Evolutionary conservation across 768 basidiomycete genomes (phyloP), one percentile per base, ranked within the genome.

Genomic region (Trametes punicea): DNA sequence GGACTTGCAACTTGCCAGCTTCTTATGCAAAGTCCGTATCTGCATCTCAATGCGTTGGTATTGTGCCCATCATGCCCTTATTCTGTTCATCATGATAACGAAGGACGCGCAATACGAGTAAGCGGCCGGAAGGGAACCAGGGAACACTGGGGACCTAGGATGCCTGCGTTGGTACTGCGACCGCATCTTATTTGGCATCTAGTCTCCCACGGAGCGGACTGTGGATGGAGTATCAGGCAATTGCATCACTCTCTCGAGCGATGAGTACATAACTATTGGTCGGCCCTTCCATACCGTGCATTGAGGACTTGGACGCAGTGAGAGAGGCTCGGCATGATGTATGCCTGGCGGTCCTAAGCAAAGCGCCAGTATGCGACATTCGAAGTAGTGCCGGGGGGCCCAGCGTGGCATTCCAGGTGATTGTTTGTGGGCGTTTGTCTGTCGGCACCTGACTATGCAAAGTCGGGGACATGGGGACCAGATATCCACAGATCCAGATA

Each of bases 121-220:
- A 26, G 8, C 23, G 11, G 11, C 11, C 15, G 23, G 13, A 21
- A 25, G 20, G 25, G 11, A 11, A 46, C 3, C 11, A 41, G 21
- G 42, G 15, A 21, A 25, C n/a, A 16, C 6, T 2, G 18, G 27
- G 42, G n/a, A 16, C 31, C 18, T 23, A 23, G 26, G 52, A 36
- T 46, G 26, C 33, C 45, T 39, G 26, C 8, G 13, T 9, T 23
- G 52, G 31, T 29, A 6, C 10, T 3, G 13, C 38, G 10, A 30
- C 4, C 16, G 25, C 33, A 18, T 46, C 52, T 26, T 16, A 45
- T 54, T 38, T 46, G 44, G 52, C 18, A 46, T 34, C 15, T 27
- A 34, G 44, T 45, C 20, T 54, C 52, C 52, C 52, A 54, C 44
- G 52, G 3, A 39, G 34, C n/a, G 51, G 51, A 6, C 27, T 36